Evolutionary conservation across 495 filamentous ascomycete species (phyloP), one percentile per base, ranked within the genome.

Genomic region (Tuber melanosporum): DNA sequence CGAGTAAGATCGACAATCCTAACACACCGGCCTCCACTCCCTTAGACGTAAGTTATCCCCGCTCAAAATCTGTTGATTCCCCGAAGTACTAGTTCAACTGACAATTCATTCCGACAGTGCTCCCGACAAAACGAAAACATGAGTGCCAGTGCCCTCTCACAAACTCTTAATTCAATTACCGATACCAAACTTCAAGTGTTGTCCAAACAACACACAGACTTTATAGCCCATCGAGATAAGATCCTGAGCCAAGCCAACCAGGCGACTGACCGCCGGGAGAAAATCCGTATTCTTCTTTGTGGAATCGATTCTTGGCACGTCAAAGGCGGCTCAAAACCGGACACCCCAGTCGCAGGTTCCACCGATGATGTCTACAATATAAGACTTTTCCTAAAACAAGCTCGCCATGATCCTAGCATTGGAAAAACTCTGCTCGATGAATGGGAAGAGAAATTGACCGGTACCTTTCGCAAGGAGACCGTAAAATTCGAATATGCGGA

Each of bases 131-230:
- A 32, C 10, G 1, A 62, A 62, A 32, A 32, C 10, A 62, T 62
- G 57, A 62, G n/a, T 32, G 57, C 57, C 57, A 62, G 26, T 0
- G 84, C 86, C 73, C 86, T 91, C 76, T 90, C 90, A 12, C 86
- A 90, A 80, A 90, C 90, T n/a, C 86, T 92, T n/a, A 87, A 89
- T 76, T 88, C 89, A 15, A 91, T 92, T 84, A 92, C 90, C 36
- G 84, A 84, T 44, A 90, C 89, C 70, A 92, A 92, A 80, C 87
- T 92, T 72, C 85, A 83, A 32, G 89, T 91, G 75, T 86, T 92
- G 9, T 87, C 87, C 26, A 90, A 90, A 76, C 87, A 90, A 77
- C 88, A 88, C 42, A 80, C 79, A 3, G 80, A 87, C 39, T 92
- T 89, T 76, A 85, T 89, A 41, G 73, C 83, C 2, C 81, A 84